These are phyloP conservation scores for Wallacemonas sp. DNA, from an alignment of 208 protist species.

Conservation along the genomic window DNA sequence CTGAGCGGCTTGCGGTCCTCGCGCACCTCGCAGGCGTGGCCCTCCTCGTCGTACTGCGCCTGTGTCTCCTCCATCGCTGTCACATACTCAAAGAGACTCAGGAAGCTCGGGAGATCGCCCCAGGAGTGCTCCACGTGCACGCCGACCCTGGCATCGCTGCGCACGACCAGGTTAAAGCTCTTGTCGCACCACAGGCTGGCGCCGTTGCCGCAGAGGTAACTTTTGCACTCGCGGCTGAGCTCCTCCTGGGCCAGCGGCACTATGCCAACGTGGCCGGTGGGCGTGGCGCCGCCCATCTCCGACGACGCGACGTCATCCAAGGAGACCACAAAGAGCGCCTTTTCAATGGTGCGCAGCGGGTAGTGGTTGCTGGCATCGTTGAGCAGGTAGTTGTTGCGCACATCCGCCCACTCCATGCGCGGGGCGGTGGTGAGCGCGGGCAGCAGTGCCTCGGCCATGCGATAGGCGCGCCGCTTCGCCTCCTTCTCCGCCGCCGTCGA, in stretches of 20 bases:
- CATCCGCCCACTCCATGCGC: constrained; percentile 73
- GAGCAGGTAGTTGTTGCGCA: constrained; percentile 63
- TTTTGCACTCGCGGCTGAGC: constrained; percentile 33
- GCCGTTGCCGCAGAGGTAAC: constrained; percentile 72
- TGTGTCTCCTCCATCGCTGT: constrained; percentile 50
- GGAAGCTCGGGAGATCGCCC: constrained; percentile 68
- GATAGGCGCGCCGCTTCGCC: constrained; percentile 41
- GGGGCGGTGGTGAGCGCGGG: constrained; percentile 69
- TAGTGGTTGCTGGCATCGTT: constrained; percentile 71
- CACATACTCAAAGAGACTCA: constrained; percentile 57
- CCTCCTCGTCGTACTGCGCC: constrained; percentile 50
- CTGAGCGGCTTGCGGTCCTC: constrained; percentile 36
- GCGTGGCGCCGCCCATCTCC: not conserved
- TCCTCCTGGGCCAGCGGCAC: constrained; percentile 16
- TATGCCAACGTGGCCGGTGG: constrained; percentile 18
- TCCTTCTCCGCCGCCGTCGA: constrained; percentile 28
- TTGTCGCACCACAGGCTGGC: constrained; percentile 82
- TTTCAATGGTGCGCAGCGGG: constrained; percentile 68
- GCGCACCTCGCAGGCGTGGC: constrained; percentile 39
- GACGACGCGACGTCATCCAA: constrained; percentile 50
- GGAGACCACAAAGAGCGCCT: constrained; percentile 78
- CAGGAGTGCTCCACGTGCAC: constrained; percentile 85
- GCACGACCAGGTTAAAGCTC: constrained; percentile 77
- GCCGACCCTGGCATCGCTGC: constrained; percentile 52
- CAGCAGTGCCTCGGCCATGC: constrained; percentile 53